Percentiles rank a stretch among this genome's conserved stretches.
These are phyloP conservation scores for Hymenotorrendiella dingleyae DNA, from an alignment of 2,329 filamentous ascomycete genomes.

Conservation along the genomic window DNA sequence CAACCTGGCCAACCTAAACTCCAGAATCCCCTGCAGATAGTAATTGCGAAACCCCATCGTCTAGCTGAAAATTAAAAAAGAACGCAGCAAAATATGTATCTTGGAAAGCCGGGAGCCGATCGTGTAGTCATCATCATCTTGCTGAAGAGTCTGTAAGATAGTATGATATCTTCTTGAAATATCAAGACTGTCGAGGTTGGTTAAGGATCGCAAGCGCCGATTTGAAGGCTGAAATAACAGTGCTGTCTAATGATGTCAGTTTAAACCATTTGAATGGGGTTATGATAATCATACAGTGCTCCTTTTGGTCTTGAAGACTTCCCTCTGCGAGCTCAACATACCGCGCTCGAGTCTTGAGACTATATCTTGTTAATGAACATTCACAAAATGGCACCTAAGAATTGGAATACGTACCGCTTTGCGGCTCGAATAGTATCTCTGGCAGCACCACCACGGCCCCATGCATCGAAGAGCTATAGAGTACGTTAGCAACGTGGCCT, in stretches of 20 bases:
- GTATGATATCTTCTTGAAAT: too few species aligned
- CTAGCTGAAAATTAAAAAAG: too few species aligned
- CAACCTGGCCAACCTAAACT: too few species aligned
- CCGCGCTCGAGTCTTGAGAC: slow-evolving; percentile 71
- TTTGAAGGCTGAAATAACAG: background rate
- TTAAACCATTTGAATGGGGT: background rate
- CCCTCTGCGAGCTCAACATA: slow-evolving; percentile 72
- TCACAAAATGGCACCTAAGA: background rate
- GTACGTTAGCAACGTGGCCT: too few species aligned
- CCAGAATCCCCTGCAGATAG: too few species aligned
- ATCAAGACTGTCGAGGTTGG: too few species aligned
- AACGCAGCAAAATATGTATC: too few species aligned
- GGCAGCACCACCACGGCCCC: slow-evolving; percentile 65
- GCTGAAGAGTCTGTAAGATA: too few species aligned
- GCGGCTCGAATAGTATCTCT: slow-evolving; percentile 72
- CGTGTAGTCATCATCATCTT: too few species aligned
- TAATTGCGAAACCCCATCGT: too few species aligned
- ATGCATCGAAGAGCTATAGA: slow-evolving; percentile 70
- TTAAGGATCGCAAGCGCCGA: too few species aligned
- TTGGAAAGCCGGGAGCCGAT: too few species aligned
- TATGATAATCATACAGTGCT: slow-evolving; percentile 61
- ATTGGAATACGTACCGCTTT: slow-evolving; percentile 55
- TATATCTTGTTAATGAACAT: slow-evolving; percentile 29
- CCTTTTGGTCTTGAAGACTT: slow-evolving; percentile 65
- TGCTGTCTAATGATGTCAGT: background rate